These are phyloP conservation scores for Candida chauliodis DNA, from an alignment of 805 yeast species.

Conservation along the genomic window DNA sequence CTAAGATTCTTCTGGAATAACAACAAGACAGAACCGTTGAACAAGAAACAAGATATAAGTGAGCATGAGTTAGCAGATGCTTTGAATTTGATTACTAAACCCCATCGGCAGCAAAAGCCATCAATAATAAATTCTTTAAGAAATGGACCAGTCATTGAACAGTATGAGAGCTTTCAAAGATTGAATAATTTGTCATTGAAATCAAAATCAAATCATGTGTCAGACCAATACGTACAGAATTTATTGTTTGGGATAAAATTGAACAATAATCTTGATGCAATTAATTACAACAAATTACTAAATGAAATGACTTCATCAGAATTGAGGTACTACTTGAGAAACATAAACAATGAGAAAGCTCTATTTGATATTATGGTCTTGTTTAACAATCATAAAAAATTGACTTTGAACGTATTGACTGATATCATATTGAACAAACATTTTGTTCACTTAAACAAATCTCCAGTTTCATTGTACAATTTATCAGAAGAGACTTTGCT, in stretches of 20 bases:
- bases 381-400: constrained; percentile 23
- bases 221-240: constrained; percentile 14
- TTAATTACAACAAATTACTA: constrained; percentile 10
- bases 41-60: constrained; percentile 9
- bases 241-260: constrained; percentile 24
- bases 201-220: constrained; percentile 2
- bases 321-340: constrained; percentile 16
- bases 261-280: neutral
- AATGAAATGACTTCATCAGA: constrained; percentile 18
- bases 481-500: constrained; percentile 9
- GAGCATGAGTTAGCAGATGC: constrained; percentile 32
- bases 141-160: constrained; percentile 31
- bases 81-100: constrained; percentile 29
- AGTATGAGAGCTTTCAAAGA: constrained; percentile 11
- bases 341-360: constrained; percentile 16
- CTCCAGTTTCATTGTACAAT: constrained; percentile 16
- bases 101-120: constrained; percentile 22
- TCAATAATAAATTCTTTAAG: constrained; percentile 30
- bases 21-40: neutral
- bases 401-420: constrained; percentile 23
- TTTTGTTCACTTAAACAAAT: constrained; percentile 16
- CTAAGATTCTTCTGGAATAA: constrained; percentile 7
- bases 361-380: constrained; percentile 20
- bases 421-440: constrained; percentile 25
- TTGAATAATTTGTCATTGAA: neutral